Conservation (phyloP, 345 rosid genomes). For the Eucalyptus shirleyi region DNA sequence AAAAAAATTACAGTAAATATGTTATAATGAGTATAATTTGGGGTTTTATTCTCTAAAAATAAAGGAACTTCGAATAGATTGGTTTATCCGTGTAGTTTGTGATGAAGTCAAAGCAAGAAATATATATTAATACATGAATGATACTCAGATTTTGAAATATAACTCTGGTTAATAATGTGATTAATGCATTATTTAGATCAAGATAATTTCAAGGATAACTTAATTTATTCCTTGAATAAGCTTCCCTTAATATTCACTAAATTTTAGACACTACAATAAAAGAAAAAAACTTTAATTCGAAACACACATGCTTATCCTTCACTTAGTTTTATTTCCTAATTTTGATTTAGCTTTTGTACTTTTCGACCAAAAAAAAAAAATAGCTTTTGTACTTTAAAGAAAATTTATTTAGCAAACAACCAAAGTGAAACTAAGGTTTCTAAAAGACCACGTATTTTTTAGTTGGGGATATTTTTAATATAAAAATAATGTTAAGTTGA, state of each 20-base stretch:
- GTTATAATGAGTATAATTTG: too few species aligned
- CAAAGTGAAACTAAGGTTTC: not conserved
- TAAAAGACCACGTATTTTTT: not conserved
- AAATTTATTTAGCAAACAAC: not conserved
- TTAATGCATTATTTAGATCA: not conserved
- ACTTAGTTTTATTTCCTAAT: not conserved
- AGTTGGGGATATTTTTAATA: not conserved
- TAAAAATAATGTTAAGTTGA: too few species aligned
- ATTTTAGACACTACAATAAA: not conserved
- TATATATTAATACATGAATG: not conserved
- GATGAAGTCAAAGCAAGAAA: not conserved
- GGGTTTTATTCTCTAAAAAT: too few species aligned
- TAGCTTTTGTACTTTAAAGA: too few species aligned
- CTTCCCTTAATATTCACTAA: not conserved
- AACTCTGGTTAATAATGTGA: not conserved
- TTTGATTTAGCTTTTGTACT: too few species aligned
- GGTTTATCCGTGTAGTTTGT: not conserved
- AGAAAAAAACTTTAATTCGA: not conserved
- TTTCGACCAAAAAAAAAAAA: too few species aligned
- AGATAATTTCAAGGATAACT: not conserved
- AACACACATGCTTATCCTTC: not conserved
- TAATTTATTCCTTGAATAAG: not conserved
- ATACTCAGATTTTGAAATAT: not conserved
- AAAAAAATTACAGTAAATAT: too few species aligned
- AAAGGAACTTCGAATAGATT: not conserved